Evolutionary conservation across 768 basidiomycete genomes (phyloP), one percentile per base, ranked within the genome.

Genomic region (Xanthoconium stramineum): DNA sequence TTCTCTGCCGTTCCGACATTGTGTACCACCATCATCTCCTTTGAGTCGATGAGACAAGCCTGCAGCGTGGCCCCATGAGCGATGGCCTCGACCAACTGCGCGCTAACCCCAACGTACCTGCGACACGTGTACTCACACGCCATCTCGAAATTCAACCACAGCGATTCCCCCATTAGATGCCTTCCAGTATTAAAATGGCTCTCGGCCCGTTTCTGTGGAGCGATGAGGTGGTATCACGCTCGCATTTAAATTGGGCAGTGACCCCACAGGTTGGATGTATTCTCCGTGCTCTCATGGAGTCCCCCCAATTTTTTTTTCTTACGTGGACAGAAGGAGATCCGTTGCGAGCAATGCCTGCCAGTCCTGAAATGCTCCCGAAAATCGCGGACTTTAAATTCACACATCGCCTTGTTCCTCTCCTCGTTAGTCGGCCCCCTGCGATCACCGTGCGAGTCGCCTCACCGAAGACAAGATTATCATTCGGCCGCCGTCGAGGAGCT

Each of bases 121-220:
- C 61, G 52, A 69, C 69, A 70, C 69, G 69, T 70, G 69, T 69
- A 45, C 62, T 70, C 71, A 62, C 69, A 70, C 71, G 69, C 61
- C 66, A 64, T 59, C 58, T 60, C 57, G 39, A 58, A 59, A 57
- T 62, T 66, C 59, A 59, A 61, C 57, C 69, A 65, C 69, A 70
- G 64, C 62, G 50, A 53, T 55, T 53, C 4, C 60, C 63, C 62
- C 65, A 56, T 58, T 58, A 43, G 50, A 64, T 48, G 17, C 42
- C 28, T 36, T 47, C 38, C 38, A 39, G 53, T 30, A 54, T 44
- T 36, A 47, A 45, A 45, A 39, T 55, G 55, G 40, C 48, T 36
- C 52, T 50, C 40, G 58, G 42, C 42, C 52, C 61, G 20, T 51
- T 32, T 29, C 19, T 54, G 64, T 58, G 64, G 64, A 57, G 54